phyloP scores from a whole-genome alignment of 306 rosid species.

The Macrotyloma uniflorum region DNA sequence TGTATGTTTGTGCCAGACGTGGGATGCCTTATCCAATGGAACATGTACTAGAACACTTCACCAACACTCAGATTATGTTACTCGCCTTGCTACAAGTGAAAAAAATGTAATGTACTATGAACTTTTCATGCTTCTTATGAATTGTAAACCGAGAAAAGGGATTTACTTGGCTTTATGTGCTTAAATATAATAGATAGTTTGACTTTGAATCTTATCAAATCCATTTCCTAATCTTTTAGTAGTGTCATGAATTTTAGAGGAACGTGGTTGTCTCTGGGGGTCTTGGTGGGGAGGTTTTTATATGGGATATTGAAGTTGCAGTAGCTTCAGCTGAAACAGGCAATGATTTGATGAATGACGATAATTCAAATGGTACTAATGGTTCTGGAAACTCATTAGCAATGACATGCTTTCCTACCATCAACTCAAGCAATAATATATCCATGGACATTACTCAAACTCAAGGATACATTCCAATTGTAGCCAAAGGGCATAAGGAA shows the following conservation, averaged over 20 bases:
- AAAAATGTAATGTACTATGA: constrained; percentile 74
- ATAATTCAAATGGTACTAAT: constrained; percentile 64
- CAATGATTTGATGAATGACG: constrained; percentile 68
- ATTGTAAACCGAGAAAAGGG: constrained; percentile 37
- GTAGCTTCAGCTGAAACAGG: constrained; percentile 61
- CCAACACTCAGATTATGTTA: constrained; percentile 86
- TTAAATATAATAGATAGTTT: constrained; percentile 34
- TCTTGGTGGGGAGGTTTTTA: constrained; percentile 96
- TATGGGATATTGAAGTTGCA: constrained; percentile 94
- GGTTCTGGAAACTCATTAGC: constrained; percentile 66
- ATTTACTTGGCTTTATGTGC: constrained; percentile 7
- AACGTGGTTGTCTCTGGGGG: constrained; percentile 98
- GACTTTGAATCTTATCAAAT: constrained; percentile 46
- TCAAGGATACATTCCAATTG: constrained; percentile 77
- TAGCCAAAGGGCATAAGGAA: constrained; percentile 94
- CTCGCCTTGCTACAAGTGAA: constrained; percentile 76
- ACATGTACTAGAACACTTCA: constrained; percentile 70
- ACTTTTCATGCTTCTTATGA: constrained; percentile 34
- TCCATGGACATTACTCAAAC: constrained; percentile 63
- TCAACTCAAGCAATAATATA: constrained; percentile 79
- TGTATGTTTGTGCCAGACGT: constrained; percentile 51
- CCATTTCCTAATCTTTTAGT: constrained; percentile 75
- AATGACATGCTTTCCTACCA: constrained; percentile 65
- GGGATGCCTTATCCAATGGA: constrained; percentile 75
- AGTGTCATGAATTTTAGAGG: constrained; percentile 97